Evolutionary conservation across 176 grass and related monocot genomes (phyloP), one percentile per base, ranked within the genome.

Genomic region (Tuctoria greenei): DNA sequence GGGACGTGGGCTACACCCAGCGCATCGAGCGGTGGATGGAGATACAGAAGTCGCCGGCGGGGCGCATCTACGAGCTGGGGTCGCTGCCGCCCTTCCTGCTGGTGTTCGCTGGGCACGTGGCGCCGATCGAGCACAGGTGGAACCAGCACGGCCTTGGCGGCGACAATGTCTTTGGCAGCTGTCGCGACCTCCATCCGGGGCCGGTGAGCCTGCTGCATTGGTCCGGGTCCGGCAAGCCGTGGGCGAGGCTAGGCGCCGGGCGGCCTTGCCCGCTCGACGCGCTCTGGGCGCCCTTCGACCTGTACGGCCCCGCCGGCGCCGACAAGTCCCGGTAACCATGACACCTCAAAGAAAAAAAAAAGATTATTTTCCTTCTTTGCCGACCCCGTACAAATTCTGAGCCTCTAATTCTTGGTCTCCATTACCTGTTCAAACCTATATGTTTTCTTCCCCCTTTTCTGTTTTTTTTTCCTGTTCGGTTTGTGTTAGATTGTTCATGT

Each of bases 111-210:
- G 93, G 93, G 17, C 88, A 88, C 76, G 93, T 97, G 68, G 93
- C 90, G 45, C 82, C 90, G 52, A 97, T 97, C 83, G 90, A 97
- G 51, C 93, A 97, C 85, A 75, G 93, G 64, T 97, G 93, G 93
- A 97, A 97, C 90, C 93, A 97, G 83, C 93, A 97, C 75, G 93
- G 93, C 26, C 84, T 93, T 18, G 93, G 93, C 26, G 93, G 93
- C 12, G 93, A 97, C 85, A 97, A 91, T 77, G 86, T 97, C 49
- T 75, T 62, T 13, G 93, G 93, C 69, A 93, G 87, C 86, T 97
- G 93, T 78, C 87, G 93, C 60, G 93, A 97, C 80, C 79, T 97
- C 38, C 93, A 97, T 68, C 80, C 93, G 25, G 93, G 93, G 2
- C 88, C 93, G 35, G 93, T 97, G 26, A 97, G 93, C 86, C 82